Evolutionary conservation across 2,329 filamentous ascomycete genomes (phyloP).

Genomic region (Coccinonectria pachysandricola): DNA sequence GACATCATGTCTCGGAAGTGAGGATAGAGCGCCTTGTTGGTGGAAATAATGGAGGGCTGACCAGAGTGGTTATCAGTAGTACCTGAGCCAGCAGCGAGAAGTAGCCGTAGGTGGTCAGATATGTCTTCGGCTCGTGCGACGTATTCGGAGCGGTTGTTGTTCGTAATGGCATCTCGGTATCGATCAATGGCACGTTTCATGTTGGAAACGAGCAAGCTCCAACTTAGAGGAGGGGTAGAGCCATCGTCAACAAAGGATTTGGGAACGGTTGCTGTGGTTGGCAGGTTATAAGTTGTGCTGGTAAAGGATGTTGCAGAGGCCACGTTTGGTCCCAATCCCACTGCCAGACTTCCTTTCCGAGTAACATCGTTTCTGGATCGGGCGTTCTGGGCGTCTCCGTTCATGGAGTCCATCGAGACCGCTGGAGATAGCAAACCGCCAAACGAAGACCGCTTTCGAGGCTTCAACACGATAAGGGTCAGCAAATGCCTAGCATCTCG

Average conservation of each 20-base stretch:
- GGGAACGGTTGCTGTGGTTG: constrained; percentile 53
- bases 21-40: constrained; percentile 92
- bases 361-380: constrained; percentile 48
- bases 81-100: constrained; percentile 90
- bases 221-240: constrained; percentile 69
- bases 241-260: constrained; percentile 86
- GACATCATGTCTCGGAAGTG: constrained; percentile 99
- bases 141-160: constrained; percentile 76
- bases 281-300: constrained; percentile 45
- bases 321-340: constrained; percentile 39
- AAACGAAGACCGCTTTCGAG: constrained; percentile 55
- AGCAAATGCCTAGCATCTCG: no score
- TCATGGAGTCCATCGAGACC: constrained; percentile 85
- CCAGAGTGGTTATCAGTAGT: constrained; percentile 98
- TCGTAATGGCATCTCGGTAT: constrained; percentile 82
- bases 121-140: constrained; percentile 95
- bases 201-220: constrained; percentile 81
- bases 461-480: no score
- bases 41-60: constrained; percentile 97
- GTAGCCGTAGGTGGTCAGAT: constrained; percentile 84
- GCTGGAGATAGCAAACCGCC: constrained; percentile 70
- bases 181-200: constrained; percentile 86
- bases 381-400: constrained; percentile 51
- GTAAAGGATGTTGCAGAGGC: constrained; percentile 54
- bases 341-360: constrained; percentile 26